Evolutionary conservation across 257 asterid genomes (phyloP).

Genomic region (Cordia subcordata): DNA sequence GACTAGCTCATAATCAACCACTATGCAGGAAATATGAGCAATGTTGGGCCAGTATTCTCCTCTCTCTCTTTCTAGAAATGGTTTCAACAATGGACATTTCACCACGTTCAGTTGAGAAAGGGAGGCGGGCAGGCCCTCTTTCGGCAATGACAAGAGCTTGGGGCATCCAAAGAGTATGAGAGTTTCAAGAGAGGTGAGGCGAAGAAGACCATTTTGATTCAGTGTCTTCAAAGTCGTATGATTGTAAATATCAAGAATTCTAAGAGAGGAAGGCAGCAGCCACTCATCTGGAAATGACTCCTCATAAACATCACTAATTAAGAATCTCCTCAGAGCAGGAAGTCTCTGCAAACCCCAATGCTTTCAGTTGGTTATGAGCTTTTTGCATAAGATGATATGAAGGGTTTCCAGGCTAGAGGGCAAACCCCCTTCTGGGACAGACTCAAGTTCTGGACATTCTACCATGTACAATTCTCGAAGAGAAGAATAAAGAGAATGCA

Average conservation of each 20-base stretch:
- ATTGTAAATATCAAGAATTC: constrained; percentile 31
- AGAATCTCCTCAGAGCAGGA: constrained; percentile 41
- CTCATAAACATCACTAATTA: constrained; percentile 28
- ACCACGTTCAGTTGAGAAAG: not conserved
- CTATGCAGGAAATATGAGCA: not conserved
- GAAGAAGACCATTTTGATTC: not conserved
- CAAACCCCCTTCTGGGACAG: constrained; percentile 36
- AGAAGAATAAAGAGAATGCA: constrained; percentile 31
- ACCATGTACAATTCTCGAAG: constrained; percentile 37
- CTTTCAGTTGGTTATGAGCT: constrained; percentile 22
- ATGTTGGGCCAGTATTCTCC: not conserved
- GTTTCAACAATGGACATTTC: not conserved
- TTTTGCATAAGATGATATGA: constrained; percentile 34
- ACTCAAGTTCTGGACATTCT: constrained; percentile 32
- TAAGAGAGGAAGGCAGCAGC: constrained; percentile 43
- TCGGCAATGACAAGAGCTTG: not conserved
- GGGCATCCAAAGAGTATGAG: not conserved
- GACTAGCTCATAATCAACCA: accelerated
- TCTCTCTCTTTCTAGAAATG: not conserved
- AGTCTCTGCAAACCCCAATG: constrained; percentile 48
- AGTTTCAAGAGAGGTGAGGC: constrained; percentile 4
- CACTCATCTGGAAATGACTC: constrained; percentile 34
- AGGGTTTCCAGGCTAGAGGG: constrained; percentile 37
- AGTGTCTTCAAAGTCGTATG: constrained; percentile 2
- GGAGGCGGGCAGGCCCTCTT: not conserved